phyloP scores from a whole-genome alignment of 1,139 yeast genomes.

The Hansenula lynferdii region DNA sequence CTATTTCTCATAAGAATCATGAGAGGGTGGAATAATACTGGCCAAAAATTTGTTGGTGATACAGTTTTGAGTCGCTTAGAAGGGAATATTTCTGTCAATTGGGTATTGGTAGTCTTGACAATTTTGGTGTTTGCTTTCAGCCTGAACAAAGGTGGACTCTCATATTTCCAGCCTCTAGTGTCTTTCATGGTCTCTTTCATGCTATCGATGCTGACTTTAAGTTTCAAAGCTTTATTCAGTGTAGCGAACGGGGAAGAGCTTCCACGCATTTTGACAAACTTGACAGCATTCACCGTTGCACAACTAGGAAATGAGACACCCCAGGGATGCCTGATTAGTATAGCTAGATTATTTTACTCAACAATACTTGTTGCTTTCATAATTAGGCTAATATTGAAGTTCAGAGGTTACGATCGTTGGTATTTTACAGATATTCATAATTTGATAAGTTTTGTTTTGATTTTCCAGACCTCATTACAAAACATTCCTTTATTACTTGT shows the following conservation, averaged over 20 bases:
- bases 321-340: conserved; percentile 23
- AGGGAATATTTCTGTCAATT: conserved; percentile 32
- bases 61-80: conserved; percentile 35
- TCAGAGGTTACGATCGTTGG: conserved; percentile 12
- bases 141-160: conserved; percentile 18
- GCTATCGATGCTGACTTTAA: conserved; percentile 36
- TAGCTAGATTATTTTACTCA: conserved; percentile 25
- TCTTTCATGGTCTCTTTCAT: conserved; percentile 39
- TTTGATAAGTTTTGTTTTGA: conserved; percentile 46
- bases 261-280: conserved; percentile 33
- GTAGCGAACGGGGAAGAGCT: conserved; percentile 47
- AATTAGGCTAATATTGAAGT: conserved; percentile 6
- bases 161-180: conserved; percentile 20
- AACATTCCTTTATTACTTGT: conserved; percentile 68
- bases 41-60: conserved; percentile 66
- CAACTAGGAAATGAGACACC: conserved; percentile 22
- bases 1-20: conserved; percentile 49
- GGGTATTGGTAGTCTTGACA: conserved; percentile 46
- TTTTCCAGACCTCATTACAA: conserved; percentile 64
- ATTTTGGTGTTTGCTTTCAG: conserved; percentile 25
- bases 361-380: conserved; percentile 5
- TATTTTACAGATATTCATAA: conserved; percentile 40
- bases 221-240: conserved; percentile 57
- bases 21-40: conserved; percentile 88
- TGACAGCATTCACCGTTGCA: conserved; percentile 31